Percentiles rank a stretch among this genome's conserved stretches.
Conservation (phyloP, 2,329 filamentous ascomycete genomes). For the Colletotrichum coccodes region DNA sequence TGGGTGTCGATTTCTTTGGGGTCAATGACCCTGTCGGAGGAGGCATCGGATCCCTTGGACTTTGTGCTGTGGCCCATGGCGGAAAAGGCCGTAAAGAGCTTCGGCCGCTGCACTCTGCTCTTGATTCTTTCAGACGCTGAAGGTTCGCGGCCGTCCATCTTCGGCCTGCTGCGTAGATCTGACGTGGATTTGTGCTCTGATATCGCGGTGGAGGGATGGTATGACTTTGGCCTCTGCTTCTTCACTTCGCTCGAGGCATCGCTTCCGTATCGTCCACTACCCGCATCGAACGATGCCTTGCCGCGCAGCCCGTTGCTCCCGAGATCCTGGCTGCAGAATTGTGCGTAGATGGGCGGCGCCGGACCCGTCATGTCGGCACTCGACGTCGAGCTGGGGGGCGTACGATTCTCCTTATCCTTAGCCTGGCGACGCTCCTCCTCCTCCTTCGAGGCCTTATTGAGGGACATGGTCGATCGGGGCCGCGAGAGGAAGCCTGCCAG, state of each 20-base stretch:
- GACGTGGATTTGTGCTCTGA: conserved; percentile 38
- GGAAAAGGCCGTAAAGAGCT: conserved; percentile 50
- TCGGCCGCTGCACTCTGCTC: conserved; percentile 53
- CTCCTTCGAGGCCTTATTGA: conserved; percentile 61
- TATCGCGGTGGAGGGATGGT: conserved; percentile 47
- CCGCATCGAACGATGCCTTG: conserved; percentile 34
- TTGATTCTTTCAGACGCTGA: conserved; percentile 37
- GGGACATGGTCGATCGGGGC: conserved; percentile 77
- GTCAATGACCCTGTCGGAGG: conserved; percentile 65
- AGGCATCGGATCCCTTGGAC: conserved; percentile 47
- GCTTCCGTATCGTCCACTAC: conserved; percentile 27
- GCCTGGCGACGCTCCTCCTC: conserved; percentile 61
- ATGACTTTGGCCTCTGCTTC: conserved; percentile 63
- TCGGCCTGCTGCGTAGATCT: conserved; percentile 30
- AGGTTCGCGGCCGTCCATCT: conserved; percentile 19
- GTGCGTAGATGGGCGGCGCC: conserved; percentile 81
- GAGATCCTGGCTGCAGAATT: conserved; percentile 66
- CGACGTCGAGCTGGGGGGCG: conserved; percentile 62
- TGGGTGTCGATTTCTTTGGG: conserved; percentile 66
- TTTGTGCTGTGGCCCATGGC: conserved; percentile 51
- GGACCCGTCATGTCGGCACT: conserved; percentile 46
- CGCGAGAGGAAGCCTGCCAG: conserved; percentile 81
- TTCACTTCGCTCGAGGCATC: conserved; percentile 14
- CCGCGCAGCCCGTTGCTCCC: conserved; percentile 33
- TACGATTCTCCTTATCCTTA: conserved; percentile 86